Conservation (phyloP, 2,329 filamentous ascomycete species). For the Pezicula rhizophila region DNA sequence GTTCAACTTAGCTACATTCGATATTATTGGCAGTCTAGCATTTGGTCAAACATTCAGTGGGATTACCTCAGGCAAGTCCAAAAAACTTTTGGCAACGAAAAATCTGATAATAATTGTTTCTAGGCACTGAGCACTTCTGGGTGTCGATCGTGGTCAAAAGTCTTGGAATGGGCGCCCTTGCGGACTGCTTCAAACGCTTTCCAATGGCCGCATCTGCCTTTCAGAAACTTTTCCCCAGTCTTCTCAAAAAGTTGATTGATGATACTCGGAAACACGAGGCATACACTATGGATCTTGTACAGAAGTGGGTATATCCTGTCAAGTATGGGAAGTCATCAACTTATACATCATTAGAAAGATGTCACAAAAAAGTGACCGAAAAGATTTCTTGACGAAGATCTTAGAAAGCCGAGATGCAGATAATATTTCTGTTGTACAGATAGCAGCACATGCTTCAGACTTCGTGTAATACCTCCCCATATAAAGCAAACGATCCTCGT, state of each 20-base stretch:
- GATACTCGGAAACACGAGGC: not conserved
- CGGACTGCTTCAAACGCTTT: not conserved
- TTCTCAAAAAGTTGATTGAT: not conserved
- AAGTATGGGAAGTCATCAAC: not conserved
- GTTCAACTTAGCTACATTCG: not conserved
- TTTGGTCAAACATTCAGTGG: not conserved
- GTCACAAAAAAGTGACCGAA: not conserved
- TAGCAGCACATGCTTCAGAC: conserved; percentile 26
- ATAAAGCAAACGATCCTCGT: not conserved
- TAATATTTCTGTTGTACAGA: not conserved
- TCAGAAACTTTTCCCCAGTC: not conserved
- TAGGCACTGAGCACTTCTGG: not conserved
- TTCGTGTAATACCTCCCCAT: conserved; percentile 4
- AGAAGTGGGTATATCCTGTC: not conserved
- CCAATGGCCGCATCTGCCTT: not conserved
- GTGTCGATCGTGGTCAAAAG: not conserved
- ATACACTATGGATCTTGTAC: not conserved
- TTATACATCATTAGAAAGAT: not conserved
- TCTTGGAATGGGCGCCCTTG: not conserved
- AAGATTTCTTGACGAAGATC: conserved; percentile 5
- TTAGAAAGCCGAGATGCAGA: not conserved
- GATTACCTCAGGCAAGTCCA: not conserved
- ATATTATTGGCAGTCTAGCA: not conserved
- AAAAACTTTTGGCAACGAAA: not conserved
- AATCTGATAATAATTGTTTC: not conserved